These are phyloP conservation scores for Mangifera indica DNA, from an alignment of 345 rosid species.

Conservation along the genomic window DNA sequence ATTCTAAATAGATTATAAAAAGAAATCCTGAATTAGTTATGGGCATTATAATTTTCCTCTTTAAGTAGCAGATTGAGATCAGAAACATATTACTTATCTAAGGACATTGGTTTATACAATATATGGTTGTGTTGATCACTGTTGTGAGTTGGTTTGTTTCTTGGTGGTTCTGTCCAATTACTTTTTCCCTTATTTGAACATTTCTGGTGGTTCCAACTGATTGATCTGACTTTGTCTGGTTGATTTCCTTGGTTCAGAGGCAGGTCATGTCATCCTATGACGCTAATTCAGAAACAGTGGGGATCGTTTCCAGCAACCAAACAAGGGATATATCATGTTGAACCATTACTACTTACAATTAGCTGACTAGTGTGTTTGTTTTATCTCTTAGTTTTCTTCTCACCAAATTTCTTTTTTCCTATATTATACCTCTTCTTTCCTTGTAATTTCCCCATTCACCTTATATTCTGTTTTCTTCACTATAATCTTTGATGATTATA, in stretches of 20 bases:
- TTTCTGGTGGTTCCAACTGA: conserved; percentile 10
- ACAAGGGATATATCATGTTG: conserved; percentile 42
- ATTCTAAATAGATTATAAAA: neutral
- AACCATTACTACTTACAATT: conserved; percentile 25
- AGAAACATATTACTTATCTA: neutral
- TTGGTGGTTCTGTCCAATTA: neutral
- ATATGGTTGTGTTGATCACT: conserved; percentile 1
- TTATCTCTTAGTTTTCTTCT: neutral
- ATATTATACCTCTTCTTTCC: neutral
- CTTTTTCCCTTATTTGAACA: neutral
- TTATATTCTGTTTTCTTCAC: conserved; percentile 4
- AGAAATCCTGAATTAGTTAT: conserved; percentile 9
- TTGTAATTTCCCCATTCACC: neutral
- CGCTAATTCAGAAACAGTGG: conserved; percentile 34
- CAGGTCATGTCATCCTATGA: conserved; percentile 48
- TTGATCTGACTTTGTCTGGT: conserved; percentile 16
- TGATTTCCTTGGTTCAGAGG: conserved; percentile 50
- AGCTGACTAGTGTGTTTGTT: conserved; percentile 18
- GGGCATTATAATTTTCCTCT: neutral
- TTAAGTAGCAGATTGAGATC: neutral
- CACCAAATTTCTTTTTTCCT: conserved; percentile 1
- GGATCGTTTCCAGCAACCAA: conserved; percentile 35
- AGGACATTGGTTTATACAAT: neutral
- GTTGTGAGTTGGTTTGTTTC: neutral
- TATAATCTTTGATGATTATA: conserved; percentile 7